Conservation (phyloP, 441 rosid species). For the Jatropha multifida region DNA sequence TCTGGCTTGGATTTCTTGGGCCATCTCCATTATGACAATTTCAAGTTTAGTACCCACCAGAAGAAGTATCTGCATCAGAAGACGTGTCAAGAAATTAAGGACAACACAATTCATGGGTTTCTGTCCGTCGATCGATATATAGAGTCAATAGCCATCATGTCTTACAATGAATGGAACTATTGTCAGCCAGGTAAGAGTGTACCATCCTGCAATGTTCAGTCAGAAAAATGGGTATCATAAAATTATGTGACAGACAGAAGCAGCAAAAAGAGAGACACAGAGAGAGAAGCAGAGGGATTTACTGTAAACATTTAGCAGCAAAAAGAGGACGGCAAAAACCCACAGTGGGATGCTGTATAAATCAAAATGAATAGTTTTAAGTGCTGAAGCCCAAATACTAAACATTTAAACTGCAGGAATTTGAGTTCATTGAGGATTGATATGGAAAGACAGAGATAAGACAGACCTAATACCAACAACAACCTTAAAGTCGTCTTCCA, state of each 20-base stretch:
- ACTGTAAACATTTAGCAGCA: conserved; percentile 57
- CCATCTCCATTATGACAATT: conserved; percentile 58
- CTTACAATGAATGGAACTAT: conserved; percentile 45
- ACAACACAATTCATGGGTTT: neutral
- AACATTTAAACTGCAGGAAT: neutral
- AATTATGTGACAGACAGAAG: no score
- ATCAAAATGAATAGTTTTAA: neutral
- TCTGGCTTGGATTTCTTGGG: conserved; percentile 44
- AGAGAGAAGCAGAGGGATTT: conserved; percentile 8
- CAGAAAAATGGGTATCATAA: neutral
- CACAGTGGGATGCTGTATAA: conserved; percentile 53
- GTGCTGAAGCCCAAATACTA: neutral
- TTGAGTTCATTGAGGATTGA: neutral
- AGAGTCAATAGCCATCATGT: neutral
- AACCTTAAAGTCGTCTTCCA: conserved; percentile 72
- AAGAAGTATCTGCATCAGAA: conserved; percentile 44
- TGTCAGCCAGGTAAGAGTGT: conserved; percentile 47
- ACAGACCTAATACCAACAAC: conserved; percentile 62
- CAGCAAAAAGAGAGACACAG: neutral
- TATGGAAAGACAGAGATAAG: neutral
- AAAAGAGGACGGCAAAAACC: conserved; percentile 44
- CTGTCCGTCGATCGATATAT: no score
- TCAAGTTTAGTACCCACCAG: conserved; percentile 62
- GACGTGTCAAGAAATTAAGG: neutral
- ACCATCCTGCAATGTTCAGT: conserved; percentile 42